Conservation (phyloP, 352 stramenopile species). For the Globisporangium iwayamae region DNA sequence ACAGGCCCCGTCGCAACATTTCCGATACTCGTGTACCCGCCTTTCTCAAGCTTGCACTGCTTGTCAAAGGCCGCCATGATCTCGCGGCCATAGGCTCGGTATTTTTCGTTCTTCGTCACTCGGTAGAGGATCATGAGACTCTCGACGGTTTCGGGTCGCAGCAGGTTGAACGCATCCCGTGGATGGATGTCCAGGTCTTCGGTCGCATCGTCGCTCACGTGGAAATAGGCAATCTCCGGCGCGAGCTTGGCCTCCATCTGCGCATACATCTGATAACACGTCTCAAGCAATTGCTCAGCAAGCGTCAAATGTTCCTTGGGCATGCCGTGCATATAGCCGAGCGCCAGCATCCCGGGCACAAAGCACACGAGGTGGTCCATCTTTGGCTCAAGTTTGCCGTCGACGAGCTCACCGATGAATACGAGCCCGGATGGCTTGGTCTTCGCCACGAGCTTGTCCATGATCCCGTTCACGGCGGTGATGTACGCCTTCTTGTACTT, state of each 20-base stretch:
- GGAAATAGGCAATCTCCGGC: slow-evolving; percentile 85
- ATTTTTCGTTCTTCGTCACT: slow-evolving; percentile 86
- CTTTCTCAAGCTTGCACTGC: slow-evolving; percentile 58
- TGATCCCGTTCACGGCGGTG: slow-evolving; percentile 60
- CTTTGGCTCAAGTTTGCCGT: slow-evolving; percentile 49
- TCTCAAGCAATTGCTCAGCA: slow-evolving; percentile 74
- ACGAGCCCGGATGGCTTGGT: slow-evolving; percentile 56
- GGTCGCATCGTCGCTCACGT: slow-evolving; percentile 41
- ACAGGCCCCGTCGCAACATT: slow-evolving; percentile 51
- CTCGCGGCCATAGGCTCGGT: slow-evolving; percentile 75
- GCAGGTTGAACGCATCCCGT: slow-evolving; percentile 75
- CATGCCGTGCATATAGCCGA: slow-evolving; percentile 77
- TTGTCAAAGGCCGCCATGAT: slow-evolving; percentile 88
- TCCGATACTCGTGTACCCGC: slow-evolving; percentile 60
- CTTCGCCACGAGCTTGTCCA: slow-evolving; percentile 43
- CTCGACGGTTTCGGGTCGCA: slow-evolving; percentile 91
- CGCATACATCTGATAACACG: slow-evolving; percentile 88
- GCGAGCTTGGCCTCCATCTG: slow-evolving; percentile 77
- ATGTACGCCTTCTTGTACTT: slow-evolving; percentile 71
- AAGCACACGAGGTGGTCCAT: slow-evolving; percentile 93
- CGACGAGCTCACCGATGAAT: slow-evolving; percentile 69
- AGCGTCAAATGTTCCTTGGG: slow-evolving; percentile 58
- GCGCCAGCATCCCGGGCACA: slow-evolving; percentile 81
- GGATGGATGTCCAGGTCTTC: slow-evolving; percentile 52
- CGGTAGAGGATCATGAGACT: slow-evolving; percentile 91